Base-by-base conservation (phyloP, 2,329 filamentous ascomycete genomes). In the Arthrobotrys entomopaga region DNA sequence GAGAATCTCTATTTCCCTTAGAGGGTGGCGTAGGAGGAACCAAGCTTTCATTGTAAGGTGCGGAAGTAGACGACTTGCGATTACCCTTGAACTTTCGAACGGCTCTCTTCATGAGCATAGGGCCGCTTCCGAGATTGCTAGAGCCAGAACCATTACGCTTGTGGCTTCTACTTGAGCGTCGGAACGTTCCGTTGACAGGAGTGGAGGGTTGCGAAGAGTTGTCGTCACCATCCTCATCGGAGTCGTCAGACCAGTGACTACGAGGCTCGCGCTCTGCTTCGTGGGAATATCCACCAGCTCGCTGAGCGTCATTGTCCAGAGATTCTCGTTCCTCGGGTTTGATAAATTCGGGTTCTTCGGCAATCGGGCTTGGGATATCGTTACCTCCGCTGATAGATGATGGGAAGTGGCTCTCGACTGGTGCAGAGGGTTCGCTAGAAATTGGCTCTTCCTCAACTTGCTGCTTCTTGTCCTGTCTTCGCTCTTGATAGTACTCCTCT, bases 231-330 rank as follows among this genome's bases (percentile, higher is more conserved):
- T 50, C 48, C 7, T 56, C 60, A 16, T 65, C 70, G 1, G 70
- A 74, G 34, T 74, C 70, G 8, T 74, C 70, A 11, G 70, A 74
- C 63, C 63, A 74, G 42, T 64, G 43, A 16, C 70, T 74, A 15
- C 46, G 61, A 7, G 69, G 63, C 43, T 74, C 63, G 24, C 43
- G 65, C 24, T 48, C 52, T 2, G 61, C 43, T 20, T 52, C 24
- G 3, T 49, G 15, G 16, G 24, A 22, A 19, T 42, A 38, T 8
- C 46, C 24, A 5, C n/a, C 22, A 22, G 53, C 4, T 8, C 22
- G 0, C 8, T 19, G 13, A 29, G 5, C 16, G n/a, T 13, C 15
- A 46, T 67, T 29, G 19, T 50, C 56, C 13, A 10, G 16, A 46
- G 16, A 16, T 22, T 19, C 29, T 22, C 11, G 7, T 46, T 58